Percentiles rank a stretch among this genome's conserved stretches.
Conservation (phyloP, 208 protist genomes). For the Wallacemonas sp. region DNA sequence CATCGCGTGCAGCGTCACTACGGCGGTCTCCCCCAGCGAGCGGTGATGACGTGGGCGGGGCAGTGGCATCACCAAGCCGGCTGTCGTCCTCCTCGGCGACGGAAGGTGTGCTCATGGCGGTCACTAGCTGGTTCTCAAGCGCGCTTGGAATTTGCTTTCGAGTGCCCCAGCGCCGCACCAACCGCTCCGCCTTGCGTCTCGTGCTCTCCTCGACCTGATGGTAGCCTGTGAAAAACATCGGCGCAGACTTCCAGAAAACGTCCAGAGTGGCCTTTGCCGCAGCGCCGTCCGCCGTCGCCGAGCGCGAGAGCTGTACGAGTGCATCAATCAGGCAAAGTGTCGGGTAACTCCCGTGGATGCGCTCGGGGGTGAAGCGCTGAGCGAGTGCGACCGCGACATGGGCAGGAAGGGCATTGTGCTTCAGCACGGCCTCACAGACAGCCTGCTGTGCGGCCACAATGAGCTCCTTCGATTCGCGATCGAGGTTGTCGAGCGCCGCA, state of each 20-base stretch:
- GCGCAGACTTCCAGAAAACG: constrained; percentile 51
- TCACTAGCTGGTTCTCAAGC: constrained; percentile 23
- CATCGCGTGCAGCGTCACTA: too few species aligned
- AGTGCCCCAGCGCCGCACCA: constrained; percentile 57
- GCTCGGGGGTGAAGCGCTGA: constrained; percentile 53
- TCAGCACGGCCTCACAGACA: constrained; percentile 23
- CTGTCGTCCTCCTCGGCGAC: not conserved
- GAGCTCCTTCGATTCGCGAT: constrained; percentile 70
- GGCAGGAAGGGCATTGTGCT: constrained; percentile 28
- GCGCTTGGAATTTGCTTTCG: constrained; percentile 27
- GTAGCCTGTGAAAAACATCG: constrained; percentile 30
- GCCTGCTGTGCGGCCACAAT: constrained; percentile 37
- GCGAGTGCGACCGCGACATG: constrained; percentile 61
- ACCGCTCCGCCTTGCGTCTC: constrained; percentile 50
- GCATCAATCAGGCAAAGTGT: constrained; percentile 75
- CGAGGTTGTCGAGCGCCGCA: constrained; percentile 34
- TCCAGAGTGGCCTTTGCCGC: constrained; percentile 27
- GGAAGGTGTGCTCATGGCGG: constrained; percentile 9
- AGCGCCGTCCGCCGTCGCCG: constrained; percentile 18
- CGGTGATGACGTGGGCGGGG: too few species aligned
- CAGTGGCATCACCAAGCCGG: too few species aligned
- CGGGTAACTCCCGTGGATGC: constrained; percentile 50
- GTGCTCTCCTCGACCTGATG: constrained; percentile 22
- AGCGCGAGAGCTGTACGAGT: constrained; percentile 13
- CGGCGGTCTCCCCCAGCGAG: too few species aligned